Conservation (phyloP, 495 filamentous ascomycete genomes). For the Aspergillus conjunctus region DNA sequence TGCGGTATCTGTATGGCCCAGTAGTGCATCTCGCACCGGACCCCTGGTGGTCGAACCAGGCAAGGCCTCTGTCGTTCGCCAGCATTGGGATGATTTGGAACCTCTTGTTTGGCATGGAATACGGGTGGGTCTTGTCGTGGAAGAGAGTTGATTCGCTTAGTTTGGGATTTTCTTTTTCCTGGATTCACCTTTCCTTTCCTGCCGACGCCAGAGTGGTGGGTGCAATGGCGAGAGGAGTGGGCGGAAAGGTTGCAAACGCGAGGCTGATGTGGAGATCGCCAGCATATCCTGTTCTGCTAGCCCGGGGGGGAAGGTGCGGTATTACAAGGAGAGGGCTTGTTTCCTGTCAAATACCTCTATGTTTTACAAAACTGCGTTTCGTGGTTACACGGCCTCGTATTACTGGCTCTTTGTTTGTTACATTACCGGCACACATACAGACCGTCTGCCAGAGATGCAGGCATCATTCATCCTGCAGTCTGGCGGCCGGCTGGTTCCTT, state of each 20-base stretch:
- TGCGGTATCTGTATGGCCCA: conserved; percentile 12
- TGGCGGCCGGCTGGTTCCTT: not conserved
- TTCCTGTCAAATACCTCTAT: not conserved
- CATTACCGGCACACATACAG: conserved; percentile 1
- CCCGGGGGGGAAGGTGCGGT: not conserved
- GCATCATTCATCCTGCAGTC: not conserved
- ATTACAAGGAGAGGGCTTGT: not conserved
- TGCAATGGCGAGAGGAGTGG: not conserved
- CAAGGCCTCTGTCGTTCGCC: not conserved
- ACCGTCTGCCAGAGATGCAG: not conserved
- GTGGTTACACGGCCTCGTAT: not conserved
- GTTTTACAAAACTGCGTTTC: conserved; percentile 9
- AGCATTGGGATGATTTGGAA: not conserved
- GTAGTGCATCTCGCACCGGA: conserved; percentile 1
- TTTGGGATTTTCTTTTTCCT: not conserved
- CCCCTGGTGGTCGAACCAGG: not conserved
- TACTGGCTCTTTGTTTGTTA: conserved; percentile 2
- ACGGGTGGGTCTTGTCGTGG: not conserved
- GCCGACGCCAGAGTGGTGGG: not conserved
- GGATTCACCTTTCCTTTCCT: not conserved
- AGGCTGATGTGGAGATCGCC: conserved; percentile 5
- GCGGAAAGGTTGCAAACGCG: not conserved
- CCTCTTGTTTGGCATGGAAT: not conserved
- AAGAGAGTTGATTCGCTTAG: not conserved
- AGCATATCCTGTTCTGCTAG: not conserved